Evolutionary conservation across 2,329 filamentous ascomycete species (phyloP).

Genomic region (Penicillium rolfsii): DNA sequence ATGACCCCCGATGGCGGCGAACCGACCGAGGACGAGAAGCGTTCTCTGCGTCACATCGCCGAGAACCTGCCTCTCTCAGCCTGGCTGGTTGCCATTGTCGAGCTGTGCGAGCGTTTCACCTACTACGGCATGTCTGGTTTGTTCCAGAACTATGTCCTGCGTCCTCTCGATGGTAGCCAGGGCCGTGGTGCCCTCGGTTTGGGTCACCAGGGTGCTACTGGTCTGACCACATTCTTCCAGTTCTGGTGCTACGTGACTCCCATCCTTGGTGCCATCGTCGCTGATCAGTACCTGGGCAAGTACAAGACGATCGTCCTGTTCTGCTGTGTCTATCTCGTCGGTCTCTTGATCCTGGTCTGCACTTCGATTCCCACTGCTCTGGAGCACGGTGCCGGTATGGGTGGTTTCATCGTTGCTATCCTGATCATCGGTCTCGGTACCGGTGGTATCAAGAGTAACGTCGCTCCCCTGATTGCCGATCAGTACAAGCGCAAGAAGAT

Average conservation of each 20-base stretch:
- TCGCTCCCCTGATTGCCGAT: slow-evolving; percentile 63
- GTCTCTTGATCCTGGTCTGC: slow-evolving; percentile 58
- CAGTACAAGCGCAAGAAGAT: slow-evolving; percentile 65
- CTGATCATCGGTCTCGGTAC: slow-evolving; percentile 69
- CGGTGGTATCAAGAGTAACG: slow-evolving; percentile 71
- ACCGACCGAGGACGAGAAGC: slow-evolving; percentile 57
- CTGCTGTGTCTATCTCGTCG: slow-evolving; percentile 61
- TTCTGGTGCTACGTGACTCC: slow-evolving; percentile 64
- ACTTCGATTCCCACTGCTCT: slow-evolving; percentile 60
- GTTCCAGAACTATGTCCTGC: slow-evolving; percentile 61
- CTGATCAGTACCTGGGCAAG: slow-evolving; percentile 64
- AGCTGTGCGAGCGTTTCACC: slow-evolving; percentile 62
- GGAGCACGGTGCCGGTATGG: slow-evolving; percentile 55
- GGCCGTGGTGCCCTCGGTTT: slow-evolving; percentile 49
- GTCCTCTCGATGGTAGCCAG: slow-evolving; percentile 43
- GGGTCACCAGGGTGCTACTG: slow-evolving; percentile 52
- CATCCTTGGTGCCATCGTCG: slow-evolving; percentile 61
- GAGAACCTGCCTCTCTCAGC: slow-evolving; percentile 60
- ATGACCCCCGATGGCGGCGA: slow-evolving; percentile 54
- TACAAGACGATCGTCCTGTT: slow-evolving; percentile 64
- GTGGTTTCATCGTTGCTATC: slow-evolving; percentile 59
- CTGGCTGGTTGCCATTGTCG: slow-evolving; percentile 61
- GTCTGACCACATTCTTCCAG: slow-evolving; percentile 57
- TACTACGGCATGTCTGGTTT: slow-evolving; percentile 60
- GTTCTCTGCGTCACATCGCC: slow-evolving; percentile 55